A percentile compares a stretch with the other conserved stretches of the same genome.
These are phyloP conservation scores for Nasturtium officinale DNA, from an alignment of 345 rosid species.

Conservation along the genomic window DNA sequence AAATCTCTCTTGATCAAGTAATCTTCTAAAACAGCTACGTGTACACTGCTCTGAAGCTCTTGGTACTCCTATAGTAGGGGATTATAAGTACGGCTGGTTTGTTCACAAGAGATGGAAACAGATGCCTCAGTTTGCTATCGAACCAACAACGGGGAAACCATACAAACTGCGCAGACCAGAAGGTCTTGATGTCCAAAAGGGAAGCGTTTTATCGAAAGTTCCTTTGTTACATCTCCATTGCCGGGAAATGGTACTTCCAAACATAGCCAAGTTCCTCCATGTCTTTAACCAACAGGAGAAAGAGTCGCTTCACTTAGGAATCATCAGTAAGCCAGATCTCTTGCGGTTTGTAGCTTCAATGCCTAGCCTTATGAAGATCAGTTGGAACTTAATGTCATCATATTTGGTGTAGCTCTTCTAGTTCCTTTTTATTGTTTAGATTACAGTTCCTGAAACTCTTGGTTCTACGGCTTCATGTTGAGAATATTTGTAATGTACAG, in stretches of 20 bases:
- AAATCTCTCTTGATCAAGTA: slow-evolving; percentile 3
- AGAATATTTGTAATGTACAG: slow-evolving; percentile 23
- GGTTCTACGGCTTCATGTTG: background rate
- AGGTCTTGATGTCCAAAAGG: slow-evolving; percentile 87
- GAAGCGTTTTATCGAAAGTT: slow-evolving; percentile 88
- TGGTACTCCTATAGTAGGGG: slow-evolving; percentile 91
- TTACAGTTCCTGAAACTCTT: background rate
- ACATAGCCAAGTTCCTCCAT: slow-evolving; percentile 65
- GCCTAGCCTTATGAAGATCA: slow-evolving; percentile 91
- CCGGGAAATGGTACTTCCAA: slow-evolving; percentile 86
- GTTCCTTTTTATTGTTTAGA: background rate
- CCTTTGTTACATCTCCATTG: slow-evolving; percentile 86
- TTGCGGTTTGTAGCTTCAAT: slow-evolving; percentile 76
- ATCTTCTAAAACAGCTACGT: slow-evolving; percentile 56
- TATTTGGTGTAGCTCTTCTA: slow-evolving; percentile 58
- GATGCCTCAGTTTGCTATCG: slow-evolving; percentile 66
- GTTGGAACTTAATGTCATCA: slow-evolving; percentile 96
- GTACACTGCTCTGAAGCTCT: slow-evolving; percentile 98
- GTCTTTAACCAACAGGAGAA: slow-evolving; percentile 41
- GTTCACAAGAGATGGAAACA: slow-evolving; percentile 88
- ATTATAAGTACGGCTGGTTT: slow-evolving; percentile 92
- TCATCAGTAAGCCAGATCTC: slow-evolving; percentile 54
- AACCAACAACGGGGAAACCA: slow-evolving; percentile 67
- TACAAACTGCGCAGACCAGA: slow-evolving; percentile 83
- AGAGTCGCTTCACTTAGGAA: slow-evolving; percentile 29